Conservation (phyloP, 805 yeast species). For the Wickerhamiella bombiphila region DNA sequence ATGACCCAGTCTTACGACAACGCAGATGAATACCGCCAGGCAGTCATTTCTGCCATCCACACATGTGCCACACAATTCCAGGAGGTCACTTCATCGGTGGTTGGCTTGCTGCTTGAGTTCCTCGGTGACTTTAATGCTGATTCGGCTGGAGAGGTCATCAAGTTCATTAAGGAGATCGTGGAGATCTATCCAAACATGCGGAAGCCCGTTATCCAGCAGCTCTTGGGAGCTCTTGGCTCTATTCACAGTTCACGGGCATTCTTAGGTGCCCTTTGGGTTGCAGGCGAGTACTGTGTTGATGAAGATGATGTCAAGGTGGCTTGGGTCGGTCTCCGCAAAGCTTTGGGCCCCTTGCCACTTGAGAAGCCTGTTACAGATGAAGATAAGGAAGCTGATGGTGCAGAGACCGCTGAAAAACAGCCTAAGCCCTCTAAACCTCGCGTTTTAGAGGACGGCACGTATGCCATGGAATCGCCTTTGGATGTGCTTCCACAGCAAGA, state of each 20-base stretch:
- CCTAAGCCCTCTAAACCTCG: conserved; percentile 36
- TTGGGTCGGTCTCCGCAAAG: conserved; percentile 73
- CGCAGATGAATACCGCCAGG: conserved; percentile 72
- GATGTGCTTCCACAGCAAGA: conserved; percentile 30
- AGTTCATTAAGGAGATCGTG: conserved; percentile 88
- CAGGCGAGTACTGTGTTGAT: conserved; percentile 78
- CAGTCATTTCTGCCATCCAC: conserved; percentile 77
- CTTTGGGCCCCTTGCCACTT: conserved; percentile 86
- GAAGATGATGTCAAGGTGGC: conserved; percentile 60
- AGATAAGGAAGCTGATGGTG: conserved; percentile 22
- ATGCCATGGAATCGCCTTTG: conserved; percentile 83
- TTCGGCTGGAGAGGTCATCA: conserved; percentile 77
- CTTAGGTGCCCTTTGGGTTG: conserved; percentile 88
- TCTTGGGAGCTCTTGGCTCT: conserved; percentile 45
- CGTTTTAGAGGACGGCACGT: conserved; percentile 96
- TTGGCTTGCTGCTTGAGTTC: conserved; percentile 73
- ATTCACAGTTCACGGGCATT: conserved; percentile 80
- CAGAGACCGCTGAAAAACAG: background rate
- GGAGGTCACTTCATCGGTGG: conserved; percentile 85
- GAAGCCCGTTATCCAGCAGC: conserved; percentile 43
- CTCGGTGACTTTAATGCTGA: conserved; percentile 65
- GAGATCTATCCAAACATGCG: conserved; percentile 80
- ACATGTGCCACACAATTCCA: conserved; percentile 74
- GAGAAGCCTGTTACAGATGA: conserved; percentile 25
- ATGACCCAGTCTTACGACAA: conserved; percentile 53